Conservation (phyloP, 202 grass and related monocot species). For the Carex sylvatica region DNA sequence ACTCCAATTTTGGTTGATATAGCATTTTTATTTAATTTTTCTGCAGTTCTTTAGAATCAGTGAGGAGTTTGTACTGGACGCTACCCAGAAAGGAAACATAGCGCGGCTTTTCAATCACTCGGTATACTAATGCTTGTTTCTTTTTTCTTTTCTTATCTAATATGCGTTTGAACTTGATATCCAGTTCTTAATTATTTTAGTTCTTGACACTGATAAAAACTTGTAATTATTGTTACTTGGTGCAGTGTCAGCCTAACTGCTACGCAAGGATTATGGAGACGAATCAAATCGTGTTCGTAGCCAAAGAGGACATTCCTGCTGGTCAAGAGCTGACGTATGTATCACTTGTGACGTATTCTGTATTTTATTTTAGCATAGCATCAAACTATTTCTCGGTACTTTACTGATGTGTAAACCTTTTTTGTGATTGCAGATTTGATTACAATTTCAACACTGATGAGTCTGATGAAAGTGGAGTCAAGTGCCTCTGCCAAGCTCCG, state of each 20-base stretch:
- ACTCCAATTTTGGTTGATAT: background rate
- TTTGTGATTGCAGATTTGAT: slow-evolving; percentile 50
- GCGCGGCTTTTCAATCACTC: slow-evolving; percentile 94
- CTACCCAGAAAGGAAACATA: slow-evolving; percentile 86
- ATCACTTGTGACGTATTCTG: background rate
- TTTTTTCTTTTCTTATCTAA: background rate
- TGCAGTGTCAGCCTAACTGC: slow-evolving; percentile 95
- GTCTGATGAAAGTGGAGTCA: slow-evolving; percentile 71
- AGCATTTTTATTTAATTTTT: background rate
- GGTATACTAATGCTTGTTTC: slow-evolving; percentile 32
- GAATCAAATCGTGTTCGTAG: slow-evolving; percentile 79
- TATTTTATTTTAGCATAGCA: slow-evolving; percentile 13
- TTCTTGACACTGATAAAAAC: slow-evolving; percentile 3
- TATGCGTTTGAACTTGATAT: too few relatives aligned
- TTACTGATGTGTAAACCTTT: background rate
- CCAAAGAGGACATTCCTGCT: slow-evolving; percentile 66
- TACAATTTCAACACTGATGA: slow-evolving; percentile 92
- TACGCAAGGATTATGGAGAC: slow-evolving; percentile 87
- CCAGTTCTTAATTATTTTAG: background rate
- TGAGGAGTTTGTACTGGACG: slow-evolving; percentile 88
- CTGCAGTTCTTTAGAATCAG: slow-evolving; percentile 95
- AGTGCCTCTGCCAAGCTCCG: slow-evolving; percentile 70
- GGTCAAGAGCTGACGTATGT: slow-evolving; percentile 92
- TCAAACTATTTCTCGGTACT: background rate
- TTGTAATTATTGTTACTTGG: slow-evolving; percentile 11